Evolutionary conservation across 192 early-diverging fungal species (phyloP).

Genomic region (Mortierella hygrophila): DNA sequence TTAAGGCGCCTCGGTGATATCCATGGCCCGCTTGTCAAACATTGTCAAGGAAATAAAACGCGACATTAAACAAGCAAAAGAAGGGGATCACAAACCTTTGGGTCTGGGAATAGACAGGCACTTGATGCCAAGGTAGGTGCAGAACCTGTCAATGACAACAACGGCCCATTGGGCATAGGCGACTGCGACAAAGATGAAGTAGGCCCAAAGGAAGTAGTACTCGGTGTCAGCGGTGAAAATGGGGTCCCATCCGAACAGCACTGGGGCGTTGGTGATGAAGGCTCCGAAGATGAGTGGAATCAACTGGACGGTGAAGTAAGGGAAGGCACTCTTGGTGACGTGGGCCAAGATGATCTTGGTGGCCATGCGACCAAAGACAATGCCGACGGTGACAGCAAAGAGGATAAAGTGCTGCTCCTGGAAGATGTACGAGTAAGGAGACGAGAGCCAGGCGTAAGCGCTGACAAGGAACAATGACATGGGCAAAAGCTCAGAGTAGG

Average conservation of each 20-base stretch:
- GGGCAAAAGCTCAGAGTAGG: constrained; percentile 75
- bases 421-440: constrained; percentile 78
- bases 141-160: constrained; percentile 90
- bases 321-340: constrained; percentile 85
- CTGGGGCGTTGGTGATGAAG: constrained; percentile 73
- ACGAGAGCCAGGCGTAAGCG: constrained; percentile 78
- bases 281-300: constrained; percentile 82
- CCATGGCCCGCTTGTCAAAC: neutral
- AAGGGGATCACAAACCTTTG: constrained; percentile 38
- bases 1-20: neutral
- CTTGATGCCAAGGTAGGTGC: constrained; percentile 85
- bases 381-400: constrained; percentile 81
- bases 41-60: neutral
- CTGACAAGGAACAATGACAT: constrained; percentile 71
- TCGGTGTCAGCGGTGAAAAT: constrained; percentile 79
- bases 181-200: constrained; percentile 77
- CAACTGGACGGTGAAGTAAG: constrained; percentile 84
- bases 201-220: constrained; percentile 75
- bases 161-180: constrained; percentile 91
- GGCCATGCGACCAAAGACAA: constrained; percentile 88
- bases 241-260: constrained; percentile 61
- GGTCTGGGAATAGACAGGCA: constrained; percentile 82
- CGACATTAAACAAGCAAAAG: neutral
- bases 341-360: constrained; percentile 94
- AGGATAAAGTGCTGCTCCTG: constrained; percentile 77